Percentiles rank a stretch among this genome's conserved stretches.
Conservation (phyloP, 2,329 filamentous ascomycete species). For the Trichoderma sp. region DNA sequence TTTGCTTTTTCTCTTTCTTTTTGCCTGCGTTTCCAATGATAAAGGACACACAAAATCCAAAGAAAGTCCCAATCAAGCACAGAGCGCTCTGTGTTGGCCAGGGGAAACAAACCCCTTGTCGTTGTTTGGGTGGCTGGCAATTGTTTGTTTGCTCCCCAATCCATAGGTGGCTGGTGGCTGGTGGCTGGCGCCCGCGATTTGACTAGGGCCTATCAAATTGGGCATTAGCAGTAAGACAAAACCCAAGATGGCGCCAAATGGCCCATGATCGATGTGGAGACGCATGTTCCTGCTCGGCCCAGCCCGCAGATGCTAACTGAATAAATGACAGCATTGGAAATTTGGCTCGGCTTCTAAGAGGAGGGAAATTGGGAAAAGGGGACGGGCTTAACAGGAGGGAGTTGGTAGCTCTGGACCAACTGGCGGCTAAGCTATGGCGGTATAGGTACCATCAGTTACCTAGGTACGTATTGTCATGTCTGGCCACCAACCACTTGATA, state of each 20-base stretch:
- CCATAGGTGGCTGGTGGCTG: background rate
- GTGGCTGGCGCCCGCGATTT: background rate
- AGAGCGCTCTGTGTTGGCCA: background rate
- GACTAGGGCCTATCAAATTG: background rate
- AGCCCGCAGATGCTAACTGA: conserved; percentile 13
- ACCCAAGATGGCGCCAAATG: background rate
- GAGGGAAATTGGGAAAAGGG: background rate
- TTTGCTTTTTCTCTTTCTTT: conserved; percentile 15
- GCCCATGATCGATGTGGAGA: background rate
- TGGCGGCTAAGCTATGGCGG: background rate
- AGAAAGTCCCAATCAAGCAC: background rate
- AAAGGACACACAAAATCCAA: background rate
- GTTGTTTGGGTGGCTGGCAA: background rate
- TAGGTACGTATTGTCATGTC: background rate
- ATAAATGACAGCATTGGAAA: background rate
- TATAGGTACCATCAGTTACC: background rate
- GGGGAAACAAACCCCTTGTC: background rate
- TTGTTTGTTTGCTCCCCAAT: background rate
- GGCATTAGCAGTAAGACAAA: background rate
- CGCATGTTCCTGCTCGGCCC: conserved; percentile 9
- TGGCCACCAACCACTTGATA: background rate
- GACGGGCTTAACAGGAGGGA: background rate
- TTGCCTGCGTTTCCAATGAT: background rate
- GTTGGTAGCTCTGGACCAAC: background rate
- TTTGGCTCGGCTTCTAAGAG: background rate